A percentile compares a stretch with the other conserved stretches of the same genome.
phyloP scores from a whole-genome alignment of 495 filamentous ascomycete genomes.

The Penicillium arizonense region DNA sequence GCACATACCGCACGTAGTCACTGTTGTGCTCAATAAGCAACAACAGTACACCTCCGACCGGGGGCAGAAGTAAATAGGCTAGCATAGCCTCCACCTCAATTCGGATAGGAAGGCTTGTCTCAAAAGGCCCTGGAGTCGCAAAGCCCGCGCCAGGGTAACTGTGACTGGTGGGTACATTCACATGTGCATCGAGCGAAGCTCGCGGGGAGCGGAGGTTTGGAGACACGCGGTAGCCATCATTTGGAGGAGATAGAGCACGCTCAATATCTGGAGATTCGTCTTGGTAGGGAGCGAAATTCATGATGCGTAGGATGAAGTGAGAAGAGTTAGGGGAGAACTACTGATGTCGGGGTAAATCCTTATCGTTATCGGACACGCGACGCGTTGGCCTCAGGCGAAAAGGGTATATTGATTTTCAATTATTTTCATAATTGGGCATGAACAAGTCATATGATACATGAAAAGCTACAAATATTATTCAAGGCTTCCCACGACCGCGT shows the following conservation, averaged over 20 bases:
- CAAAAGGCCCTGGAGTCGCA: conserved; percentile 74
- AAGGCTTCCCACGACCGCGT: conserved; percentile 39
- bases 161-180: conserved; percentile 33
- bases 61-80: conserved; percentile 85
- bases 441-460: conserved; percentile 14
- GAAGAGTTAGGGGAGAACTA: conserved; percentile 2
- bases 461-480: background rate
- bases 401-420: conserved; percentile 8
- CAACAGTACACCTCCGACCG: conserved; percentile 80
- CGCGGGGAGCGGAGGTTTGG: conserved; percentile 44
- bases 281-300: conserved; percentile 98
- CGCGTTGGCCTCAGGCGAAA: conserved; percentile 21
- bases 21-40: conserved; percentile 89
- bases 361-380: conserved; percentile 27
- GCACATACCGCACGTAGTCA: conserved; percentile 88
- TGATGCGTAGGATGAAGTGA: conserved; percentile 28
- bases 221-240: conserved; percentile 45
- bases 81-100: conserved; percentile 87
- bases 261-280: conserved; percentile 76
- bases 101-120: conserved; percentile 76
- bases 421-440: background rate
- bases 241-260: conserved; percentile 68
- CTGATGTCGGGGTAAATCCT: conserved; percentile 11
- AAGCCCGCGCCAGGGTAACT: conserved; percentile 42
- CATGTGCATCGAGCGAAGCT: conserved; percentile 26